A percentile compares a stretch with the other conserved stretches of the same genome.
These are phyloP conservation scores for Phalaenopsis equestris DNA, from an alignment of 106 monocot genomes.

Conservation along the genomic window DNA sequence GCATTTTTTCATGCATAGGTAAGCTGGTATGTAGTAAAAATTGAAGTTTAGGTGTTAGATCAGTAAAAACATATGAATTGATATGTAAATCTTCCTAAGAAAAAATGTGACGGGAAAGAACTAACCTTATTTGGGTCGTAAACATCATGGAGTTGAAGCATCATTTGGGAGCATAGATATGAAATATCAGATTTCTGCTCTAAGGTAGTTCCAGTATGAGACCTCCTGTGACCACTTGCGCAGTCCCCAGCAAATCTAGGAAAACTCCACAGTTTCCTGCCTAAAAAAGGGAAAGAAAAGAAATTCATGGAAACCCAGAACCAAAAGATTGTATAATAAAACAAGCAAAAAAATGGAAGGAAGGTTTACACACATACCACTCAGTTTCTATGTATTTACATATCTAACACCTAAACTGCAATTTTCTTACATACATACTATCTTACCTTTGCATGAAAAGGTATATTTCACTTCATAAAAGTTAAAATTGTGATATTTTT, in stretches of 20 bases:
- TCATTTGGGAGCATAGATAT: slow-evolving; percentile 79
- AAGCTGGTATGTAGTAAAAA: too few species aligned
- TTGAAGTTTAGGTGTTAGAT: too few species aligned
- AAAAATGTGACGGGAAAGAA: not conserved
- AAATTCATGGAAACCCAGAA: not conserved
- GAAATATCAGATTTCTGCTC: slow-evolving; percentile 81
- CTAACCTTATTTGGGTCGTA: slow-evolving; percentile 82
- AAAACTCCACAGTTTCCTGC: slow-evolving; percentile 88
- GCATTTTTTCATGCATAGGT: too few species aligned
- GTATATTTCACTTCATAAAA: too few species aligned
- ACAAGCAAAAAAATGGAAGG: not conserved
- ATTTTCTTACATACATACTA: too few species aligned
- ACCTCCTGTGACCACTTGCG: slow-evolving; percentile 57
- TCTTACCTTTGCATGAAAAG: too few species aligned
- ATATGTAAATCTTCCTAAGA: too few species aligned
- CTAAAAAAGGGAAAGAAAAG: slow-evolving; percentile 22
- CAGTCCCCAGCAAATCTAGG: slow-evolving; percentile 90
- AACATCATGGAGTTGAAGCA: slow-evolving; percentile 77
- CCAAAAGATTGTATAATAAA: not conserved
- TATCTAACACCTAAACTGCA: too few species aligned
- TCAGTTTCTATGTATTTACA: too few species aligned
- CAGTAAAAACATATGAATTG: too few species aligned
- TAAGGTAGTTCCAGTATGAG: slow-evolving; percentile 33
- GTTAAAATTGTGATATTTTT: too few species aligned
- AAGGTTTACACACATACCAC: too few species aligned